phyloP scores from a whole-genome alignment of 1,284 basidiomycete species.

The Agaricales sp. region DNA sequence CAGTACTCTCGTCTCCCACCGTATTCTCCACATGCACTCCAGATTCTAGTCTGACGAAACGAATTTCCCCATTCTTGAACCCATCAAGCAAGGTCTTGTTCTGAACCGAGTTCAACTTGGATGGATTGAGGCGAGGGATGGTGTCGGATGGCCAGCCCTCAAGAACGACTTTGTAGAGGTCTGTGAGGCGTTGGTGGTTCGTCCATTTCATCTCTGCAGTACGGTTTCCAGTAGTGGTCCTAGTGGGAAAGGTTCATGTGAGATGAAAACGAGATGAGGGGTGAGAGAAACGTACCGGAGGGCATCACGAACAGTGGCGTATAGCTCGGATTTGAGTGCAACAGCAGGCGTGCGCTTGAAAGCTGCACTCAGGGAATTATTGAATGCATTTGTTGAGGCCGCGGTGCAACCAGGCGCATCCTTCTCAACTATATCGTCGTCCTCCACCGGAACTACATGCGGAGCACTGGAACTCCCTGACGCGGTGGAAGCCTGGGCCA shows the following conservation, averaged over 20 bases:
- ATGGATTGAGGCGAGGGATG: constrained; percentile 52
- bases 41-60: constrained; percentile 26
- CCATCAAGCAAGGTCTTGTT: constrained; percentile 41
- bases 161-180: constrained; percentile 44
- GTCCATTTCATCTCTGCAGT: constrained; percentile 69
- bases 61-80: constrained; percentile 33
- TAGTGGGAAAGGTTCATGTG: constrained; percentile 16
- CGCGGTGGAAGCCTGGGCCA: background rate
- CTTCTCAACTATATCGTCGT: background rate
- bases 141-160: constrained; percentile 46
- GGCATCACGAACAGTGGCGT: constrained; percentile 12
- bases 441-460: background rate
- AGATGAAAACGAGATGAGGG: constrained; percentile 1
- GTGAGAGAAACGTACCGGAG: constrained; percentile 10
- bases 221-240: constrained; percentile 41
- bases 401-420: background rate
- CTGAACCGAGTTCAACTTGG: constrained; percentile 38
- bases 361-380: background rate
- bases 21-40: constrained; percentile 6
- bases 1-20: constrained; percentile 1
- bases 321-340: constrained; percentile 11
- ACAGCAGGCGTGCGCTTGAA: background rate
- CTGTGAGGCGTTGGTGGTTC: constrained; percentile 40
- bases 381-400: background rate
- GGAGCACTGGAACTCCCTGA: background rate